Base-by-base conservation (phyloP, 768 basidiomycete genomes). In the Calocybe cyanea region DNA sequence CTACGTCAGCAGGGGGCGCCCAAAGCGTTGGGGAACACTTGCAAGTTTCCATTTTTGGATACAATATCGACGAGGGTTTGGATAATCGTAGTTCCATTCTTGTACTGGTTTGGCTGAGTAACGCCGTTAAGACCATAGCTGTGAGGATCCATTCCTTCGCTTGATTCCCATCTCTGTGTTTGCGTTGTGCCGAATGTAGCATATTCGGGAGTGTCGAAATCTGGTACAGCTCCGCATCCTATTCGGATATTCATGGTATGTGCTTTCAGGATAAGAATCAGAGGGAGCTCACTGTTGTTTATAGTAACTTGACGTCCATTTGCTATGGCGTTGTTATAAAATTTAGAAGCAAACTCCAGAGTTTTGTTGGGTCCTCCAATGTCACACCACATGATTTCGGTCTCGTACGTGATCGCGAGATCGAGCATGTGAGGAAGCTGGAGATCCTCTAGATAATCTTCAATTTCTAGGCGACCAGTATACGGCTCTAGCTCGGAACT, bases 11-110 rank as follows among this genome's bases (percentile, higher is more conserved):
- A n/a, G n/a, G n/a, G n/a, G n/a, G n/a, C n/a, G n/a, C n/a, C n/a
- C n/a, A n/a, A n/a, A n/a, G n/a, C n/a, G n/a, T 18, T 33, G 21
- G 35, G 19, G 2, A 2, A 6, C 14, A 54, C 74, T 54, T 51
- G 77, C 77, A 72, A 82, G 55, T 83, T 81, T 10, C 81, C 80
- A 48, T 78, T 78, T 65, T 82, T 82, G 21, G 78, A 76, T 15
- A 74, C 79, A 48, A 82, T 72, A 49, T 81, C 78, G 21, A 77
- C 71, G 41, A 81, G 53, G 0, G 68, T 75, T 40, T 73, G 75
- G 2, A 81, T 59, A 36, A 80, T 75, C 10, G 68, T 67, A 1
- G 72, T 61, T 0, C 68, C 72, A 41, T 72, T 73, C 63, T 74
- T 80, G 54, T 78, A 81, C 43, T 73, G 52, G 15, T 53, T 57